Base-by-base conservation (phyloP, 805 yeast species). In the Wickerhamomyces rabaulensis region DNA sequence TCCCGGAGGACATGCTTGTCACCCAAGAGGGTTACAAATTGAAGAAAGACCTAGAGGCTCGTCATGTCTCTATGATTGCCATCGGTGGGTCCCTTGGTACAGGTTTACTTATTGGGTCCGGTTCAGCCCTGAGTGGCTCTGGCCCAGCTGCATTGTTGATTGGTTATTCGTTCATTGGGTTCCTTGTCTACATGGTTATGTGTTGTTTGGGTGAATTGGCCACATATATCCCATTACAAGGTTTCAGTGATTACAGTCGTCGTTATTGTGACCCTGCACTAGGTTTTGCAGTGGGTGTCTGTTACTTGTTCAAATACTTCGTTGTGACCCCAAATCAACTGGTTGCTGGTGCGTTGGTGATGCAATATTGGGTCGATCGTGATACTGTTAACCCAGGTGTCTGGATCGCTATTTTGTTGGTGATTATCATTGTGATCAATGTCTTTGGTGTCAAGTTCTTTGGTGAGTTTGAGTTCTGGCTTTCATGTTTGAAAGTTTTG, bases 41-140 rank as follows among this genome's bases (percentile, higher is more conserved):
- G 16, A 52, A 58, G 33, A 45, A 56, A 38, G 26, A 52, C 65
- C 64, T 80, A 57, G 77, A 78, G 55, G 69, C 73, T 33, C 74
- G 85, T 66, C 87, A 81, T 58, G 65, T 82, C 55, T 77, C 78
- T 50, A 80, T 83, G 77, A 75, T 83, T 52, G 84, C 88, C 42
- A 75, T 84, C 49, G 89, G 86, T 52, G 87, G 87, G 58, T 75
- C 82, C 45, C 76, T 83, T 50, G 89, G 89, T 66, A 81, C 88
- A 22, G 87, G 88, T 56, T 64, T 82, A 48, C 78, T 83, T 48
- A 76, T 82, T 46, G 87, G 86, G 43, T 74, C 84, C 6, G 87
- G 87, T 46, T 64, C 74, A 37, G 78, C 85, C 0, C 65, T 84
- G 44, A 60, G 61, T 16, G 69, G 73, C 19, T 80, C 83, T 49